Percentiles rank a stretch among this genome's conserved stretches.
Evolutionary conservation across 108 stramenopile genomes (phyloP).

Genomic region (Cyclostephanos tholiformis): DNA sequence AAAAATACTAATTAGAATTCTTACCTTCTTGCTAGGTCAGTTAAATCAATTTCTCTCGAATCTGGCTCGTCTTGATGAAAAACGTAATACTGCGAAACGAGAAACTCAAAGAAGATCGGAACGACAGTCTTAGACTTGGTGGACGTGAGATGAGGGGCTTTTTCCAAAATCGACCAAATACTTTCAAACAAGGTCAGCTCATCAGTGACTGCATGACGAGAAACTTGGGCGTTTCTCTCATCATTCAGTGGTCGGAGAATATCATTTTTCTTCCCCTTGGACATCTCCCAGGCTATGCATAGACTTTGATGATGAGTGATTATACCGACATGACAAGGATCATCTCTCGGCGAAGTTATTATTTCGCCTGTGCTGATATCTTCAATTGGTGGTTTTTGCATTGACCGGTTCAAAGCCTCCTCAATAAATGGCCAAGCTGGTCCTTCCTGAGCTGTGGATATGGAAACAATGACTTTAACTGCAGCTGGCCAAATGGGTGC

Average conservation of each 20-base stretch:
- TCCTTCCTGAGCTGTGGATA: conserved; percentile 55
- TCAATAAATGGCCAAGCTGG: conserved; percentile 65
- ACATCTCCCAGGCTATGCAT: conserved; percentile 71
- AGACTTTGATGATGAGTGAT: conserved; percentile 45
- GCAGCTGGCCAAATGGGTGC: conserved; percentile 76
- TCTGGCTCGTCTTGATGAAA: conserved; percentile 76
- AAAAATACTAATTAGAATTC: conserved; percentile 5
- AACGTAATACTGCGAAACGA: conserved; percentile 71
- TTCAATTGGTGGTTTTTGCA: conserved; percentile 38
- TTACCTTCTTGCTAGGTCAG: conserved; percentile 33
- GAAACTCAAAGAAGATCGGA: conserved; percentile 79
- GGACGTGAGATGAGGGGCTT: conserved; percentile 56
- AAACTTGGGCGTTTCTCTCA: conserved; percentile 51
- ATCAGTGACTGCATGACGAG: conserved; percentile 59
- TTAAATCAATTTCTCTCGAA: conserved; percentile 58
- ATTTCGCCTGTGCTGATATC: not conserved
- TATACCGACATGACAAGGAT: not conserved
- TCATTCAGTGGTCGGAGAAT: conserved; percentile 46
- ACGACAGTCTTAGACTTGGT: conserved; percentile 76
- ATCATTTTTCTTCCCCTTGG: conserved; percentile 42
- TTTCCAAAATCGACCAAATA: conserved; percentile 71
- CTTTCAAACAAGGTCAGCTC: conserved; percentile 57
- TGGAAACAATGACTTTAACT: conserved; percentile 55
- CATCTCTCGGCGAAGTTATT: conserved; percentile 1
- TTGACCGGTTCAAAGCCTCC: conserved; percentile 42